Evolutionary conservation across 2,329 filamentous ascomycete species (phyloP).

Genomic region (Endothia cerciana): DNA sequence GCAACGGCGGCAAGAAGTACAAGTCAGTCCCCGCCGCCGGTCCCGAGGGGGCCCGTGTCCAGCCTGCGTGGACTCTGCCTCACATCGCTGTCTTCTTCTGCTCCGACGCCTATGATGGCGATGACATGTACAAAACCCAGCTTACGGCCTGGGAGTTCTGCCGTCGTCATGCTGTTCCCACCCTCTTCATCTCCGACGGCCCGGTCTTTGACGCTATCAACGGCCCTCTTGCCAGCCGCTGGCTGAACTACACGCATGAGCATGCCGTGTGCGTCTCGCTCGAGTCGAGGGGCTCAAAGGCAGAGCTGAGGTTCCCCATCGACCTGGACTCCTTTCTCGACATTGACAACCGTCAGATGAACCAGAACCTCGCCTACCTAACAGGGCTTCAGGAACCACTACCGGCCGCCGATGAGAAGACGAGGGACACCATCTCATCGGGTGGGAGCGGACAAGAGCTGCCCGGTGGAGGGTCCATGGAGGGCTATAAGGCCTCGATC

Average conservation of each 20-base stretch:
- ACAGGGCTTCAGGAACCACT: slow-evolving; percentile 42
- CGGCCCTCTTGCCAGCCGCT: slow-evolving; percentile 37
- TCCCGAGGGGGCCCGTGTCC: slow-evolving; percentile 40
- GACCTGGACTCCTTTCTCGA: slow-evolving; percentile 54
- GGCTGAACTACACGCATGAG: slow-evolving; percentile 43
- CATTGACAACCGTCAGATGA: slow-evolving; percentile 57
- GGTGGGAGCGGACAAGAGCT: slow-evolving; percentile 1
- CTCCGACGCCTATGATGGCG: slow-evolving; percentile 46
- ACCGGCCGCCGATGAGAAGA: slow-evolving; percentile 22
- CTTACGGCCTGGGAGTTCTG: slow-evolving; percentile 51
- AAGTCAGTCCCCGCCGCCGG: slow-evolving; percentile 42
- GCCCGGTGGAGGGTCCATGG: background rate
- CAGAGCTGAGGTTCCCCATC: slow-evolving; percentile 49
- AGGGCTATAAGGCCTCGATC: slow-evolving; percentile 7
- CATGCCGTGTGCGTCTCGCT: slow-evolving; percentile 53
- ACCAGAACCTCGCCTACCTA: slow-evolving; percentile 55
- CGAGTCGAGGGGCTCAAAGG: slow-evolving; percentile 43
- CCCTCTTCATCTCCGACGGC: slow-evolving; percentile 52
- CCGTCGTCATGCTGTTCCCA: slow-evolving; percentile 50
- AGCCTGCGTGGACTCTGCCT: slow-evolving; percentile 51
- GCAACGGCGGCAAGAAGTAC: slow-evolving; percentile 43
- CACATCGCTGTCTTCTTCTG: slow-evolving; percentile 55
- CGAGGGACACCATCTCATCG: slow-evolving; percentile 5
- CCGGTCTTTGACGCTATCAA: slow-evolving; percentile 43
- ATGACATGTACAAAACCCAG: slow-evolving; percentile 43